These are phyloP conservation scores for Cucumis melo DNA, from an alignment of 306 rosid genomes.

Conservation along the genomic window DNA sequence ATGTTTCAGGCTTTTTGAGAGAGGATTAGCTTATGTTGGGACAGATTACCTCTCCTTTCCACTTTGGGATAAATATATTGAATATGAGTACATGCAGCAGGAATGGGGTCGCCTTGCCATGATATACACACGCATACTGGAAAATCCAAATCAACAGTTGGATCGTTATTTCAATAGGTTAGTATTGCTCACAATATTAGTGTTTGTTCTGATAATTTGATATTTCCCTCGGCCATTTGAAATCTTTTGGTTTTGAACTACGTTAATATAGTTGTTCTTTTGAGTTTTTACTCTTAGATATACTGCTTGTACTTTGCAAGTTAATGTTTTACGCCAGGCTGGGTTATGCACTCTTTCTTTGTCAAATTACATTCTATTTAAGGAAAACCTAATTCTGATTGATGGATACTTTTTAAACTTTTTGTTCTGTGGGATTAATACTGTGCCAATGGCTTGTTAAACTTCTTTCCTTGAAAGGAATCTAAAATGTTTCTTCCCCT, in stretches of 20 bases:
- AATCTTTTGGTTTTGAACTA: not conserved
- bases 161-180: conserved; percentile 93
- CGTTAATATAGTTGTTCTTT: not conserved
- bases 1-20: conserved; percentile 88
- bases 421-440: not conserved
- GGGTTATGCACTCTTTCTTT: not conserved
- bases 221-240: not conserved
- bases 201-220: not conserved
- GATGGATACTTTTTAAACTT: not conserved
- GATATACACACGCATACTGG: conserved; percentile 81
- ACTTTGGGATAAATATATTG: conserved; percentile 96
- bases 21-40: conserved; percentile 93
- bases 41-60: conserved; percentile 89
- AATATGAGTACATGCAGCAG: conserved; percentile 92
- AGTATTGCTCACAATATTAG: not conserved
- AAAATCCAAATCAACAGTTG: conserved; percentile 89
- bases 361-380: not conserved
- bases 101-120: conserved; percentile 87
- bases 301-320: not conserved
- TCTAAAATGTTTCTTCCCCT: not conserved
- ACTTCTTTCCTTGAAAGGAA: not conserved
- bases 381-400: not conserved
- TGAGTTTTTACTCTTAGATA: not conserved
- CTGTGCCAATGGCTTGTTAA: not conserved
- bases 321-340: not conserved